These are phyloP conservation scores for Penicillium sp. DNA, from an alignment of 2,329 filamentous ascomycete species.

Conservation along the genomic window DNA sequence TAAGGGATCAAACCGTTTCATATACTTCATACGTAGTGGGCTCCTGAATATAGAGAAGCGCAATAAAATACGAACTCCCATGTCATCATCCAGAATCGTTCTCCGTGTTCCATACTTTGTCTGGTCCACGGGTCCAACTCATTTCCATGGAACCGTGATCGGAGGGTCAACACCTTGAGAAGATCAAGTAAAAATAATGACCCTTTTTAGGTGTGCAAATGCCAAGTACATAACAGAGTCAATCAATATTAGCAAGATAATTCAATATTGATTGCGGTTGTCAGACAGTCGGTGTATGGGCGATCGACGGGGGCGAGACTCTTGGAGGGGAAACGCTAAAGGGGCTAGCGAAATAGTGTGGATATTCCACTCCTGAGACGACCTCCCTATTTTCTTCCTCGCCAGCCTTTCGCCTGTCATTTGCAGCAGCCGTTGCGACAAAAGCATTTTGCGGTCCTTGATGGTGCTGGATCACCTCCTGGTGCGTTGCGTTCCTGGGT, in stretches of 20 bases:
- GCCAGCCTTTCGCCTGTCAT: conserved; percentile 10
- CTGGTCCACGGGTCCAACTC: not conserved
- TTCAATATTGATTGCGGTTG: conserved; percentile 12
- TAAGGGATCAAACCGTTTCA: not conserved
- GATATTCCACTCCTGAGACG: conserved; percentile 19
- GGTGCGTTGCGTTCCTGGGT: conserved; percentile 6
- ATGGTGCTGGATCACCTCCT: conserved; percentile 24
- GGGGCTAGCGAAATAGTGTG: conserved; percentile 24
- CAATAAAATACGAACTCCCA: not conserved
- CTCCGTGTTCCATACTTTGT: not conserved
- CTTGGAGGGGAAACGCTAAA: conserved; percentile 16
- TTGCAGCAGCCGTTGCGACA: not conserved
- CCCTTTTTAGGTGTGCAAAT: not conserved
- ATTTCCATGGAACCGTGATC: conserved; percentile 3
- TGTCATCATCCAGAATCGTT: not conserved
- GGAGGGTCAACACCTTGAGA: not conserved
- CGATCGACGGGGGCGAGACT: conserved; percentile 33
- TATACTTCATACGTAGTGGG: not conserved
- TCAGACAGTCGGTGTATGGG: conserved; percentile 31
- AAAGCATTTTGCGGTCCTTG: not conserved
- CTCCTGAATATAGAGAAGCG: not conserved
- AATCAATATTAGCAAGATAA: not conserved
- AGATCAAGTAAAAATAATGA: not conserved
- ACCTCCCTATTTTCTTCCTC: conserved; percentile 24
- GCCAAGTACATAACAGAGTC: not conserved